Conservation (phyloP, 305 asterid species). For the Rubia peregrina region DNA sequence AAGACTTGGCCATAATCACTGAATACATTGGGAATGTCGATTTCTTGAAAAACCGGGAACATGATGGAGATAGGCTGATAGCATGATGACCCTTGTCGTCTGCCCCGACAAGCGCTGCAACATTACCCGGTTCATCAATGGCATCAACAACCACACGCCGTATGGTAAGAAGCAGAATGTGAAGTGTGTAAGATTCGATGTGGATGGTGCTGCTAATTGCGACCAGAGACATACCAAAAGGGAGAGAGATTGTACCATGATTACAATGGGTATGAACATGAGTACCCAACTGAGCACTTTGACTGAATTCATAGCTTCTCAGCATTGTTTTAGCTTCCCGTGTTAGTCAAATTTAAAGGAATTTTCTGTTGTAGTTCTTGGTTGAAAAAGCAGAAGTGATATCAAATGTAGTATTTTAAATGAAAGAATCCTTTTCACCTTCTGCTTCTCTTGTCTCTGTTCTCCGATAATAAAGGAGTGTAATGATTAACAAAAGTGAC, state of each 20-base stretch:
- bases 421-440: too few relatives aligned
- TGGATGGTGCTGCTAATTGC: conserved; percentile 63
- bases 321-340: not conserved
- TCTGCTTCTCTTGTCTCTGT: too few relatives aligned
- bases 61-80: conserved; percentile 59
- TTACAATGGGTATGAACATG: conserved; percentile 81
- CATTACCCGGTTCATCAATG: conserved; percentile 83
- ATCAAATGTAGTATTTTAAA: too few relatives aligned
- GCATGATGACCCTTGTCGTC: conserved; percentile 95
- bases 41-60: conserved; percentile 54
- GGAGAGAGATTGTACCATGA: conserved; percentile 83
- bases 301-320: conserved; percentile 26
- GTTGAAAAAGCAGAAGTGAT: too few relatives aligned
- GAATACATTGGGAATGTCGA: conserved; percentile 94
- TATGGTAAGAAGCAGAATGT: conserved; percentile 87
- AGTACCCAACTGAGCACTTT: conserved; percentile 84
- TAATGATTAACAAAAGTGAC: too few relatives aligned
- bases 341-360: not conserved
- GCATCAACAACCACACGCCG: conserved; percentile 77
- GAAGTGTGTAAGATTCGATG: conserved; percentile 69
- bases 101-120: conserved; percentile 82
- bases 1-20: conserved; percentile 76
- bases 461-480: too few relatives aligned
- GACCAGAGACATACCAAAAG: conserved; percentile 59
- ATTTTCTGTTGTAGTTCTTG: not conserved